These are phyloP conservation scores for Backusella mclennaniae DNA, from an alignment of 192 early-diverging fungal genomes.

Conservation along the genomic window DNA sequence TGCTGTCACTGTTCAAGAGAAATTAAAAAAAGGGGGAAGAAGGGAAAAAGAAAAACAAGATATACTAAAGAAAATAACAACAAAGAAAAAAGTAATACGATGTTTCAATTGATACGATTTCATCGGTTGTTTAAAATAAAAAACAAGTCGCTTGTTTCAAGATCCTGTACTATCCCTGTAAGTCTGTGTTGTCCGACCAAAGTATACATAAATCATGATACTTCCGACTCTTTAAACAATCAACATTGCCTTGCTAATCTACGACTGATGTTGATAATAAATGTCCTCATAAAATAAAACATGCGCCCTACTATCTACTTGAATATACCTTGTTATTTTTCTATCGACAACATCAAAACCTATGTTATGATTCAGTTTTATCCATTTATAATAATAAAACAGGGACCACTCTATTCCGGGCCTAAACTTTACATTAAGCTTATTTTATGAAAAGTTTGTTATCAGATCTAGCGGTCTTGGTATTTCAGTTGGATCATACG, in stretches of 20 bases:
- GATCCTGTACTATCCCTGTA: neutral
- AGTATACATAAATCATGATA: no score
- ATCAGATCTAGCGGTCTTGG: neutral
- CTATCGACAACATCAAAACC: no score
- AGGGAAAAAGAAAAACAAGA: neutral
- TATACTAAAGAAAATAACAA: neutral
- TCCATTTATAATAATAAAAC: no score
- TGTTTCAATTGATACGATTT: neutral
- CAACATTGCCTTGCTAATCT: no score
- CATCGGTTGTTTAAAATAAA: neutral
- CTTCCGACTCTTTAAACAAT: neutral
- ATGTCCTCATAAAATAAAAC: no score
- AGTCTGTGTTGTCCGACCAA: neutral
- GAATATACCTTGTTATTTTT: no score
- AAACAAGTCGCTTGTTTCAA: neutral
- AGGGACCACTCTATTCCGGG: no score
- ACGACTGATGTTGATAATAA: no score
- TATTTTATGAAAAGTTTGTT: neutral
- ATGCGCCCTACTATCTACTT: no score
- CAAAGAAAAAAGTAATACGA: neutral
- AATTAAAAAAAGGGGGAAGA: neutral
- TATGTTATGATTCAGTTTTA: neutral
- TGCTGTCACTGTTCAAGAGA: neutral
- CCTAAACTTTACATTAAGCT: no score
- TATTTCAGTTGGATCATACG: neutral